These are phyloP conservation scores for Rhodotorula diobovata DNA, from an alignment of 768 basidiomycete species.

Conservation along the genomic window DNA sequence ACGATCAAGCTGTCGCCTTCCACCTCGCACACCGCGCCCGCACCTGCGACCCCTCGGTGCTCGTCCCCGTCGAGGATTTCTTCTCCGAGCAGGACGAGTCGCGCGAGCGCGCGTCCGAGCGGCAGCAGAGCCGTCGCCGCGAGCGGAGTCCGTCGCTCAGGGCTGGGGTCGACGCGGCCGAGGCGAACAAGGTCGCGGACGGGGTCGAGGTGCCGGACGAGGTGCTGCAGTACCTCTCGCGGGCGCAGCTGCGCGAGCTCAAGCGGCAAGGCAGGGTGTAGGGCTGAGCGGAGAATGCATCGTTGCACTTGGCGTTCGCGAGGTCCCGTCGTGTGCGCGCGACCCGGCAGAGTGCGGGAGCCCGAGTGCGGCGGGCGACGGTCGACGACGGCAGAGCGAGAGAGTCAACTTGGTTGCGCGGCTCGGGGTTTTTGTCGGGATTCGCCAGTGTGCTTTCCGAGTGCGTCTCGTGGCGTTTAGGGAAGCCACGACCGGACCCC, in stretches of 20 bases:
- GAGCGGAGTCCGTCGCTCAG: neutral
- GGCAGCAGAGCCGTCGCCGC: neutral
- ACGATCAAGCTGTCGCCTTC: slow-evolving; percentile 20
- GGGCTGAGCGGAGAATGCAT: too few relatives aligned
- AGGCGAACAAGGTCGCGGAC: neutral
- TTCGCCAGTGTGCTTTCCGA: too few relatives aligned
- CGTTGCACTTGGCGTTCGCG: neutral
- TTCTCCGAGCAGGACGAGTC: slow-evolving; percentile 18
- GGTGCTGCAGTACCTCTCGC: slow-evolving; percentile 15
- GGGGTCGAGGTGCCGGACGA: slow-evolving; percentile 22
- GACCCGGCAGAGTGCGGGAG: too few relatives aligned
- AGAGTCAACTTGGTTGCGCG: too few relatives aligned
- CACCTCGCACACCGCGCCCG: slow-evolving; percentile 11
- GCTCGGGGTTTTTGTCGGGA: too few relatives aligned
- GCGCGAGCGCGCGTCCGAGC: neutral
- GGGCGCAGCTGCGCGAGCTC: slow-evolving; percentile 20
- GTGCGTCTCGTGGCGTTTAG: too few relatives aligned
- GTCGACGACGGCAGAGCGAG: too few relatives aligned
- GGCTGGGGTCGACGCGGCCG: neutral
- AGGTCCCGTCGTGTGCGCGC: too few relatives aligned
- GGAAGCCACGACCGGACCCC: too few relatives aligned
- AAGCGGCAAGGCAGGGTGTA: neutral
- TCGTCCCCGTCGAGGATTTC: slow-evolving; percentile 19
- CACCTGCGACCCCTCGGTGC: neutral
- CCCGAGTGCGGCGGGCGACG: too few relatives aligned